Percentiles rank a stretch among this genome's conserved stretches.
phyloP scores from a whole-genome alignment of 169 alveolate species.

The Plasmodium berghei region DNA sequence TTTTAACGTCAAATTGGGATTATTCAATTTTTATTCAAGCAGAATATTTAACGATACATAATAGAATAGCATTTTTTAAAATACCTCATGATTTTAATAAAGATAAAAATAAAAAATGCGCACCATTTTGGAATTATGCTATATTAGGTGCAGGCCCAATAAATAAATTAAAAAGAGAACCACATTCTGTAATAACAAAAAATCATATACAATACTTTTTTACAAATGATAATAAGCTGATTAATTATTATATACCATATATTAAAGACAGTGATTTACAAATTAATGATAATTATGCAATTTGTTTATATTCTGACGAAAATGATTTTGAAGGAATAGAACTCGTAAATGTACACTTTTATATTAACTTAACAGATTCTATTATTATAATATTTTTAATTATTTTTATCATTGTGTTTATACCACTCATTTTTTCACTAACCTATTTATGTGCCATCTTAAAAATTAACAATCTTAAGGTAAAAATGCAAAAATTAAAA shows the following conservation, averaged over 20 bases:
- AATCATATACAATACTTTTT: conserved; percentile 26
- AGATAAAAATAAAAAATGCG: conserved; percentile 8
- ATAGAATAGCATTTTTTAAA: conserved; percentile 39
- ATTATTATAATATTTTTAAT: conserved; percentile 52
- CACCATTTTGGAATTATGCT: conserved; percentile 71
- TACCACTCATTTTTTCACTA: conserved; percentile 49
- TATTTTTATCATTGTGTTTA: conserved; percentile 56
- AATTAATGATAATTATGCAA: conserved; percentile 40
- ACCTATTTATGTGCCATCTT: conserved; percentile 50
- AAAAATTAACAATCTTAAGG: conserved; percentile 45
- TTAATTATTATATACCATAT: conserved; percentile 41
- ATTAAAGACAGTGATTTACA: conserved; percentile 65
- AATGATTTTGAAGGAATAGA: conserved; percentile 74
- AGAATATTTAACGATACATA: conserved; percentile 41
- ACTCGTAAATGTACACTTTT: conserved; percentile 48
- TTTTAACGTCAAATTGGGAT: conserved; percentile 71
- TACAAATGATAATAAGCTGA: conserved; percentile 23
- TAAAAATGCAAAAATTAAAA: conserved; percentile 56
- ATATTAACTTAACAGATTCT: conserved; percentile 64
- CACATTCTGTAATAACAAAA: conserved; percentile 5
- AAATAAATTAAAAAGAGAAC: conserved; percentile 29
- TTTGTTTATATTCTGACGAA: conserved; percentile 75
- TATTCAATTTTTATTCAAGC: conserved; percentile 37
- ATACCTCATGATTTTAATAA: conserved; percentile 13
- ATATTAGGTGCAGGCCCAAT: conserved; percentile 59